A percentile compares a stretch with the other conserved stretches of the same genome.
phyloP scores from a whole-genome alignment of 202 grass and related monocot species.

The Zizania palustris region DNA sequence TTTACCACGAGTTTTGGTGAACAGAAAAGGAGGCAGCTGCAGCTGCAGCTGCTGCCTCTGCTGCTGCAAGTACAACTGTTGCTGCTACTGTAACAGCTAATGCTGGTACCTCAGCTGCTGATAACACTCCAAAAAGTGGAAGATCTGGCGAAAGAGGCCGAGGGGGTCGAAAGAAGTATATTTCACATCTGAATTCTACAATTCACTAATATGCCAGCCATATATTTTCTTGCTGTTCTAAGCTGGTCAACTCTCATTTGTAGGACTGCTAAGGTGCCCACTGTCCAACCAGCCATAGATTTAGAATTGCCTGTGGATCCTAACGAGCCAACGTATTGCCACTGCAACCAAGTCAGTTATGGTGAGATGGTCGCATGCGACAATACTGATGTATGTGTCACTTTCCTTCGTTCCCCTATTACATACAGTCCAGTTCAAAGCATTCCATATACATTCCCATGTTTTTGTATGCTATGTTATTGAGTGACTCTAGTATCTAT shows the following conservation, averaged over 20 bases:
- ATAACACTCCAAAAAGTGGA: conserved; percentile 56
- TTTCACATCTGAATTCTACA: conserved; percentile 19
- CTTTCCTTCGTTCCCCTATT: not conserved
- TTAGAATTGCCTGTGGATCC: conserved; percentile 92
- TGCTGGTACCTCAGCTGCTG: conserved; percentile 46
- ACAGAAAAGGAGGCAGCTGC: conserved; percentile 59
- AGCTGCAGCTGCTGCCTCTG: conserved; percentile 11
- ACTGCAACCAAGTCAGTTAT: conserved; percentile 95
- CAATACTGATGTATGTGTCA: conserved; percentile 60
- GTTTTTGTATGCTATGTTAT: conserved; percentile 11
- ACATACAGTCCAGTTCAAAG: not conserved
- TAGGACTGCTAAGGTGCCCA: conserved; percentile 64
- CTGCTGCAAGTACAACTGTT: conserved; percentile 27
- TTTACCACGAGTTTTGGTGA: conserved; percentile 32
- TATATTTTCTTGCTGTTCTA: conserved; percentile 29
- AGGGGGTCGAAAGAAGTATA: conserved; percentile 96
- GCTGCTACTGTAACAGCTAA: conserved; percentile 35
- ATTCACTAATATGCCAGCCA: not conserved
- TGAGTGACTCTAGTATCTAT: not conserved
- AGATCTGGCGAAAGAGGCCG: conserved; percentile 73
- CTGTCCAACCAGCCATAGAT: conserved; percentile 65
- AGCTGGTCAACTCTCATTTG: conserved; percentile 23
- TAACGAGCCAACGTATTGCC: conserved; percentile 91
- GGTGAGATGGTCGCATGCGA: conserved; percentile 96
- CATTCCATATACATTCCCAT: not conserved